Conservation (phyloP, 1,139 yeast species). For the Lodderomyces elongisporus region DNA sequence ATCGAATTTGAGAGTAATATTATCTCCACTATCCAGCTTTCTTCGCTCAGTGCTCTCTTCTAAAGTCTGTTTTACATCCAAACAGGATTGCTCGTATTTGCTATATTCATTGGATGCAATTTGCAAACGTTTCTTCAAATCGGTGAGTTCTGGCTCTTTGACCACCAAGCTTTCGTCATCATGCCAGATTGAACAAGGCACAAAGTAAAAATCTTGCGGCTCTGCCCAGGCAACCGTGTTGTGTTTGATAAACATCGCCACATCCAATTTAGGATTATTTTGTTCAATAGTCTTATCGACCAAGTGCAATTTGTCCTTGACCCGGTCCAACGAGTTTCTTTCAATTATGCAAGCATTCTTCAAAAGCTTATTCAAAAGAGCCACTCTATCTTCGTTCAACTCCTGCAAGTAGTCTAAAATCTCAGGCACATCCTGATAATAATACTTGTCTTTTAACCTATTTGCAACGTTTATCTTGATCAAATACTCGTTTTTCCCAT, state of each 20-base stretch:
- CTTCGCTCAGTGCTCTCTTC: conserved; percentile 44
- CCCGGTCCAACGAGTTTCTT: conserved; percentile 48
- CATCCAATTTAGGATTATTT: conserved; percentile 71
- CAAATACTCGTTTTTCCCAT: conserved; percentile 76
- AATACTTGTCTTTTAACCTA: conserved; percentile 86
- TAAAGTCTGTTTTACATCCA: conserved; percentile 44
- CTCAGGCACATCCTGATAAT: conserved; percentile 91
- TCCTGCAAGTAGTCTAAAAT: conserved; percentile 81
- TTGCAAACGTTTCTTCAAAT: conserved; percentile 57
- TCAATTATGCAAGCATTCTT: conserved; percentile 63
- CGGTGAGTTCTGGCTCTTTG: conserved; percentile 59
- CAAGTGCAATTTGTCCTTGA: conserved; percentile 47
- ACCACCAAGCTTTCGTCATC: conserved; percentile 80
- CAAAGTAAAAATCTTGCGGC: conserved; percentile 77
- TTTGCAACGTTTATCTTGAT: conserved; percentile 81
- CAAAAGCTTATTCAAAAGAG: conserved; percentile 66
- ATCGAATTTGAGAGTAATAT: conserved; percentile 46
- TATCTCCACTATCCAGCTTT: conserved; percentile 23
- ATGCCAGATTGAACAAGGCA: conserved; percentile 95
- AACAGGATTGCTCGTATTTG: conserved; percentile 38
- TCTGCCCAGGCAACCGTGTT: conserved; percentile 73
- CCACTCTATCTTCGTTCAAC: conserved; percentile 74
- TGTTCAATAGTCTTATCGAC: conserved; percentile 59
- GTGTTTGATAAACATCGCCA: conserved; percentile 91
- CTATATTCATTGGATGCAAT: conserved; percentile 44